A percentile compares a stretch with the other conserved stretches of the same genome.
These are phyloP conservation scores for Taphrina deformans DNA, from an alignment of 1,139 yeast species.

Conservation along the genomic window DNA sequence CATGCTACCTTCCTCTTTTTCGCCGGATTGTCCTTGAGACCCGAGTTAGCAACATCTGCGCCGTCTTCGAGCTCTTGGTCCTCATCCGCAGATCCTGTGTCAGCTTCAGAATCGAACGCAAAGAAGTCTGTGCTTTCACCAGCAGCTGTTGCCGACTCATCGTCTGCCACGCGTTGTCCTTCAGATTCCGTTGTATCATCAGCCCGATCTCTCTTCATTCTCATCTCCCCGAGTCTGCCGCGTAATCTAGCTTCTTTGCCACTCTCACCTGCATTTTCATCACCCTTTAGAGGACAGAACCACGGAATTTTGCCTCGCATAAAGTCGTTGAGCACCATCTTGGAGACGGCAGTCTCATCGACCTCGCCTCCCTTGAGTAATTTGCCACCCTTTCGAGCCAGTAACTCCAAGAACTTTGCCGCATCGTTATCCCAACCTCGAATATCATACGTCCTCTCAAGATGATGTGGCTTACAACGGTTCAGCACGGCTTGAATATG, in stretches of 20 bases:
- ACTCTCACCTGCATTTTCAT: constrained; percentile 35
- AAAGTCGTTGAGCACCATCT: constrained; percentile 86
- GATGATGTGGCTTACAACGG: constrained; percentile 84
- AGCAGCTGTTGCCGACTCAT: constrained; percentile 16
- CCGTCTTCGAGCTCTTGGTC: neutral
- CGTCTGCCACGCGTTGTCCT: constrained; percentile 38
- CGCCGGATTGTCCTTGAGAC: neutral
- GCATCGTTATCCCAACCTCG: constrained; percentile 82
- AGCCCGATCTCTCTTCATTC: constrained; percentile 37
- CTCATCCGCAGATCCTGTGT: neutral
- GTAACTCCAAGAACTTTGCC: constrained; percentile 77
- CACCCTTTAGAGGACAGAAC: constrained; percentile 87
- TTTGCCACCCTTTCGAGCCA: constrained; percentile 92
- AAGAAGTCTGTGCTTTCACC: neutral
- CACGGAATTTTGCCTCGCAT: constrained; percentile 97
- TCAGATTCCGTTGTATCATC: constrained; percentile 38
- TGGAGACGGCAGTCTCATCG: constrained; percentile 90
- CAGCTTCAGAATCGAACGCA: constrained; percentile 27
- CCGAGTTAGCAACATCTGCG: neutral
- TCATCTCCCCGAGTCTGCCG: constrained; percentile 28
- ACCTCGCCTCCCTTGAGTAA: constrained; percentile 97
- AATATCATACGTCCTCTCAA: constrained; percentile 92
- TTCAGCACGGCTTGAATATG: constrained; percentile 83
- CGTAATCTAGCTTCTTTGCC: constrained; percentile 26
- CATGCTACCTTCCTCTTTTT: constrained; percentile 10